phyloP scores from a whole-genome alignment of 352 stramenopile species.

The Phytophthora rubi region DNA sequence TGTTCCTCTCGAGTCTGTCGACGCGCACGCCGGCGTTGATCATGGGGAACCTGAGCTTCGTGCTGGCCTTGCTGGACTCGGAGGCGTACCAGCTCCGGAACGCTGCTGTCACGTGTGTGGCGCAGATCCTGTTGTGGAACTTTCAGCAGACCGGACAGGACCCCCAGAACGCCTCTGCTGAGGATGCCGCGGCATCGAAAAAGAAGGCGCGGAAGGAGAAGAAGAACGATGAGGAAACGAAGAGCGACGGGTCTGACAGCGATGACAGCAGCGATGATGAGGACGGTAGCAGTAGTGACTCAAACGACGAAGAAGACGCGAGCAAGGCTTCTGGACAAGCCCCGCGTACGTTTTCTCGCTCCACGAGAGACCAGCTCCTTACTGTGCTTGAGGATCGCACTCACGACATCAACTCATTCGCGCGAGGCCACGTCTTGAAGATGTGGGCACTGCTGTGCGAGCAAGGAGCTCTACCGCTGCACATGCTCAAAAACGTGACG shows the following conservation, averaged over 20 bases:
- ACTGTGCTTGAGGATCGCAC: conserved; percentile 90
- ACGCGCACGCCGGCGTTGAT: conserved; percentile 70
- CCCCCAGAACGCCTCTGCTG: conserved; percentile 5
- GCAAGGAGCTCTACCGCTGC: conserved; percentile 86
- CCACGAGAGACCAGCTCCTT: conserved; percentile 81
- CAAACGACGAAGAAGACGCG: conserved; percentile 32
- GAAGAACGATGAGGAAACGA: conserved; percentile 25
- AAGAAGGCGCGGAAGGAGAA: conserved; percentile 17
- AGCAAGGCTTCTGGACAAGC: conserved; percentile 21
- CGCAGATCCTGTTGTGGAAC: conserved; percentile 80
- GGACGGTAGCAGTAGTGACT: conserved; percentile 29
- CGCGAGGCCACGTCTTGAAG: conserved; percentile 91
- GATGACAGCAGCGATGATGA: conserved; percentile 39
- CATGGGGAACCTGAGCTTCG: conserved; percentile 79
- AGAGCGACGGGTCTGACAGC: conserved; percentile 33
- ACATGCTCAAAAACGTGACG: conserved; percentile 80
- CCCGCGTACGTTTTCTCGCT: conserved; percentile 57
- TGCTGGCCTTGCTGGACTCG: conserved; percentile 75
- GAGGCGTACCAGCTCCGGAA: conserved; percentile 84
- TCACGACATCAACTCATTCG: conserved; percentile 95
- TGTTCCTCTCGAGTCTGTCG: conserved; percentile 71
- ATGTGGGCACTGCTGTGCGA: conserved; percentile 89
- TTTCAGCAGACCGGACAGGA: conserved; percentile 57
- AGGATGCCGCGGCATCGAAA: conserved; percentile 23
- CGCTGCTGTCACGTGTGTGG: conserved; percentile 75